Percentiles rank a stretch among this genome's conserved stretches.
These are phyloP conservation scores for Tilletia indica DNA, from an alignment of 1,284 basidiomycete species.

Conservation along the genomic window DNA sequence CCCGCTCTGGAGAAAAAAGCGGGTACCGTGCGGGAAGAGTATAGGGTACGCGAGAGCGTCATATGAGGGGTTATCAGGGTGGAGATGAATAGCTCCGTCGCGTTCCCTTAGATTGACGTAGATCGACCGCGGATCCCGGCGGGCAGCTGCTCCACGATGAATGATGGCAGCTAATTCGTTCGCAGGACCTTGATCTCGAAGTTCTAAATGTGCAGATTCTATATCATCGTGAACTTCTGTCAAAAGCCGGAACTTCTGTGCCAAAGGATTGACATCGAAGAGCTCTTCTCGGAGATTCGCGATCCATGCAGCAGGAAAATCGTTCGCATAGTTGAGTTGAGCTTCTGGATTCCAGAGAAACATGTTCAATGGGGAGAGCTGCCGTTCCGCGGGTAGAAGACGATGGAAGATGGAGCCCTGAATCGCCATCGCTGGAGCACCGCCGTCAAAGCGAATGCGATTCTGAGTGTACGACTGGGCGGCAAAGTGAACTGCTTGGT, in stretches of 20 bases:
- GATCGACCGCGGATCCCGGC: neutral
- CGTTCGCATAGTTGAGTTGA: neutral
- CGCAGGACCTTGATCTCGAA: neutral
- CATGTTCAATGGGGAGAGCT: neutral
- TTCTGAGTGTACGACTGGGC: neutral
- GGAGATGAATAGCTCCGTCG: neutral
- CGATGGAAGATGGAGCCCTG: neutral
- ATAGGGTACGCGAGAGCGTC: neutral
- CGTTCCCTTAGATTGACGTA: neutral
- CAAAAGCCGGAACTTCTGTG: neutral
- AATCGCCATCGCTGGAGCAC: neutral
- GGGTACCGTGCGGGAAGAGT: neutral
- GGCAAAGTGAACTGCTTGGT: neutral
- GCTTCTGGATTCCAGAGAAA: neutral
- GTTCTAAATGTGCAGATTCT: neutral
- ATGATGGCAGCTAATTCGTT: neutral
- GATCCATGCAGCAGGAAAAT: neutral
- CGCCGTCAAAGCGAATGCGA: neutral
- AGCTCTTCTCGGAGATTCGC: neutral
- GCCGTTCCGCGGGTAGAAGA: neutral
- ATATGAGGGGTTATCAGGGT: neutral
- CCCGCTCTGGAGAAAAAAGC: neutral
- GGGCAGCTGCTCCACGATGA: neutral
- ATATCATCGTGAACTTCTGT: neutral
- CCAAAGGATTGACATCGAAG: neutral